Base-by-base conservation (phyloP, 208 protist genomes). In the Leishmania guyanensis region DNA sequence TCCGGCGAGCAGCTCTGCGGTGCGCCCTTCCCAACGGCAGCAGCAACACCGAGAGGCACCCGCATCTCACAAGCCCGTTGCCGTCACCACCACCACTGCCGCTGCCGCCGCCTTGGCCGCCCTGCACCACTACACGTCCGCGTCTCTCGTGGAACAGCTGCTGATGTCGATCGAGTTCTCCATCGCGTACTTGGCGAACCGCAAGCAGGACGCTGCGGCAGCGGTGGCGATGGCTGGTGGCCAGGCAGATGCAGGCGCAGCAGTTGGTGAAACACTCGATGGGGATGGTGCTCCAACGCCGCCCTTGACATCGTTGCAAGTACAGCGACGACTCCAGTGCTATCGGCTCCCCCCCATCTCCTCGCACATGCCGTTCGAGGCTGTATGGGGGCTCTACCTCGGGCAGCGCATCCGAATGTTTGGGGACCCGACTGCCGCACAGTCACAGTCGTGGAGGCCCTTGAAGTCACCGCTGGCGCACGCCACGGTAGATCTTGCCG, bases 141-240 rank as follows among this genome's bases (percentile, higher is more conserved):
- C 48, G 5, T 33, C 51, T 5, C 39, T 84, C n/a, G 66, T 84
- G 26, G 80, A 84, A 54, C 80, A 79, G 43, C 80, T 84, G 26
- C 65, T 84, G 33, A 54, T 79, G n/a, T 79, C 80, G 12, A 79
- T 84, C 20, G 80, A 78, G 53, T 84, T 84, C 54, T 75, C 80
- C 54, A 62, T 84, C 51, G 64, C 64, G 43, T 84, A 84, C 53
- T 51, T 36, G n/a, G 48, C 43, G 20, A 66, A 36, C n/a, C 46
- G 75, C 12, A 51, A 65, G 60, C 75, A 39, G 39, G 62, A 70
- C 10, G 36, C 75, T 46, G 54, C 58, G 14, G 51, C 53, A 26
- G 6, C 74, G 53, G 74, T 12, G 74, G 33, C 48, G 56, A 43
- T 60, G 48, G 29, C 51, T 54, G 53, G 16, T 0, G 33, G 36